phyloP scores from a whole-genome alignment of 2,329 filamentous ascomycete species.

The Eurotiales sp. region DNA sequence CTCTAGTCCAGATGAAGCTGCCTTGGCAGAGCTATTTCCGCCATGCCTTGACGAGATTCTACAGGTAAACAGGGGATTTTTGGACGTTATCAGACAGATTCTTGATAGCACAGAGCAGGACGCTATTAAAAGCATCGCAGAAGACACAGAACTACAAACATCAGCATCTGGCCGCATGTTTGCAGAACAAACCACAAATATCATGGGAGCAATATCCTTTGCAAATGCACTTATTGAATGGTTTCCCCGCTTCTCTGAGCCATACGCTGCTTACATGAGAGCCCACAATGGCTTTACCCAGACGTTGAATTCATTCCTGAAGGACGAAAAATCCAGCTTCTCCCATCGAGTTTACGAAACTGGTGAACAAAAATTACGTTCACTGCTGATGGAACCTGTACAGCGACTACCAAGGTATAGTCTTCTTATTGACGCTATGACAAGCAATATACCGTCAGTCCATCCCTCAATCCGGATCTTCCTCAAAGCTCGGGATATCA shows the following conservation, averaged over 20 bases:
- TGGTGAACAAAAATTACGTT: slow-evolving; percentile 86
- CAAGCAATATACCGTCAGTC: slow-evolving; percentile 75
- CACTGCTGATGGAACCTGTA: slow-evolving; percentile 91
- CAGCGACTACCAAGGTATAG: slow-evolving; percentile 93
- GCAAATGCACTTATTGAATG: slow-evolving; percentile 80
- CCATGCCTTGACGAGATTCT: slow-evolving; percentile 75
- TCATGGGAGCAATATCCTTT: slow-evolving; percentile 72
- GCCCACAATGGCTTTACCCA: slow-evolving; percentile 84
- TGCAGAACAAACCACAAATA: slow-evolving; percentile 57
- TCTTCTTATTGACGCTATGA: slow-evolving; percentile 92
- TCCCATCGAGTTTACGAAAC: slow-evolving; percentile 74
- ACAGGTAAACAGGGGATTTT: slow-evolving; percentile 74
- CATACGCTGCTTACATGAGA: slow-evolving; percentile 89
- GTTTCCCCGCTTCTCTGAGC: slow-evolving; percentile 88
- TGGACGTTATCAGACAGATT: slow-evolving; percentile 69
- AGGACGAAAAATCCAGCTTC: slow-evolving; percentile 74
- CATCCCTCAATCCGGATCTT: slow-evolving; percentile 81
- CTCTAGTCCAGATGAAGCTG: slow-evolving; percentile 66
- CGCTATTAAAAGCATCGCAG: slow-evolving; percentile 71
- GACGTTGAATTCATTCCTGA: slow-evolving; percentile 73
- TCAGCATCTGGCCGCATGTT: slow-evolving; percentile 44
- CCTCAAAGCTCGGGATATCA: slow-evolving; percentile 85
- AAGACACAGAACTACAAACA: slow-evolving; percentile 47
- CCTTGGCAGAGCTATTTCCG: slow-evolving; percentile 76
- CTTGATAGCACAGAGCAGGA: slow-evolving; percentile 82